Base-by-base conservation (phyloP, 805 yeast genomes). In the Wickerhamomyces ciferrii region DNA sequence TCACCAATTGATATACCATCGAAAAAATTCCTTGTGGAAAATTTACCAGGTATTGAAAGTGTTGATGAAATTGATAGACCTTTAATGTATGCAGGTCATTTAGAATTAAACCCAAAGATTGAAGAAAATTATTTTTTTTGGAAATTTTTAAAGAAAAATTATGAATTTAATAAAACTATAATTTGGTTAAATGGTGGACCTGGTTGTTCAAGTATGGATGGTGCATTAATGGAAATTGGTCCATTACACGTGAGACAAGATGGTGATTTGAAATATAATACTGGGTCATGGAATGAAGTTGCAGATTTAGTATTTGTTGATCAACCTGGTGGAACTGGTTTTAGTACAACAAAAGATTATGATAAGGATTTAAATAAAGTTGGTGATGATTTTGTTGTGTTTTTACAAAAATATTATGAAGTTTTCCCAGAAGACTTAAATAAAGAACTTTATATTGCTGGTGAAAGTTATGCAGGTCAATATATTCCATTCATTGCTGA, bases 171-270 rank as follows among this genome's bases (percentile, higher is more conserved):
- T 53, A 74, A 73, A 51, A 72, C 86, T 20, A 74, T 85, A 9
- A 74, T 94, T 45, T 94, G 99, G 98, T 73, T 94, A 20, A 94
- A 94, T 63, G 99, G 99, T 36, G 99, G 99, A 0, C 99, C 99
- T 0, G 99, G 99, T 0, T 94, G 99, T 63, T 90, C 97, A 2
- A 90, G 97, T 0, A 81, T 92, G 94, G 99, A 94, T 66, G 99
- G 99, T 15, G 96, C 96, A 0, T 62, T 94, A 52, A 79, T 91
- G 79, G 99, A 94, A 63, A 68, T 83, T 3, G 99, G 99, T 0
- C 98, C 99, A 0, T 77, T 89, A 39, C 72, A 96, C 45, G 75
- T 89, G 18, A 67, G 35, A 34, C 53, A 61, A 0, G 59, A 75
- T 9, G 72, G 69, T 3, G 61, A 72, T 43, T 74, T 88, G 9